Evolutionary conservation across 1,139 yeast species (phyloP), one percentile per base, ranked within the genome.

Genomic region (Geotrichum restrictum): DNA sequence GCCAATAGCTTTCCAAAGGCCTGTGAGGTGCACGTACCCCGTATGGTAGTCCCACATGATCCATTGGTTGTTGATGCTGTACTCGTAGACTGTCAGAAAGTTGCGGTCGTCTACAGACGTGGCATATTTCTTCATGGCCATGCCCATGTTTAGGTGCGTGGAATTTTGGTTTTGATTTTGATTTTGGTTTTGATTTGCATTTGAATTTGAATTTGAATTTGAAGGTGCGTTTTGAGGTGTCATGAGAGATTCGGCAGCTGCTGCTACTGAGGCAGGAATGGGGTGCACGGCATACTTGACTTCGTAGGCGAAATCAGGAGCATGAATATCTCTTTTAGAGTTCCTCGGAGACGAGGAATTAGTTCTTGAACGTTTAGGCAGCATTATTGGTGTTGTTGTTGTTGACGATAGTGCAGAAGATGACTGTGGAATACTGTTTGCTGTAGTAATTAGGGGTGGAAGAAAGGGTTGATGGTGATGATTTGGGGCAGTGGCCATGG

Each of bases 21-120:
- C 96, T 0, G 97, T 89, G 54, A 89, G 75, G 66, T 88, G 96
- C 8, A 89, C 96, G 66, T 82, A 85, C 0, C 97, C 96, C 0
- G 94, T 83, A 62, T 79, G 81, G 65, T 85, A 83, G 67, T 88
- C 96, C 97, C 97, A 89, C 57, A 88, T 82, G 55, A 91, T 78
- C 81, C 88, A 80, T 54, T 72, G 75, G 66, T 68, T 78, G 60
- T 83, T 83, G 56, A 87, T 67, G 62, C 70, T 74, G 69, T 83
- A 87, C 67, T 87, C 94, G 63, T 75, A 85, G 4, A 86, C 95
- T 0, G 91, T 53, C 2, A 53, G 36, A 24, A 75, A 84, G 64
- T 81, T 80, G 56, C 94, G 75, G 32, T 78, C 80, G 58, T 88
- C 94, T 33, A 85, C 81, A 8, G 88, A 80, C 16, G 91, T 83